These are phyloP conservation scores for Sequoia sempervirens DNA, from an alignment of 75 land plant species.

Conservation along the genomic window DNA sequence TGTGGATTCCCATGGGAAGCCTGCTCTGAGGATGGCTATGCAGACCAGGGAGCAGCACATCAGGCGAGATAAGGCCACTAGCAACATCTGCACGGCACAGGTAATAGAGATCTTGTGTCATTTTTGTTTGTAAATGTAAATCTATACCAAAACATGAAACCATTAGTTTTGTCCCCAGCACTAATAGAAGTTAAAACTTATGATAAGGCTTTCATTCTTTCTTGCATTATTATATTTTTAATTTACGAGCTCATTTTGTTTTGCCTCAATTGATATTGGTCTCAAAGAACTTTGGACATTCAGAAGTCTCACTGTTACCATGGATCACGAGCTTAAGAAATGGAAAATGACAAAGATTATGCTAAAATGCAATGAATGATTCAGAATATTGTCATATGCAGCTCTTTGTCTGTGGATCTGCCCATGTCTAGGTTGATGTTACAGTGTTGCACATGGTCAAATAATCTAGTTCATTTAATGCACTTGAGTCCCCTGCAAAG, in stretches of 20 bases:
- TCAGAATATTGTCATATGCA: neutral
- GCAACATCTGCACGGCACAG: slow-evolving; percentile 99
- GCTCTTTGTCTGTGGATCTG: neutral
- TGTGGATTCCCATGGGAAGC: slow-evolving; percentile 89
- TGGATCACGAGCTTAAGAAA: neutral
- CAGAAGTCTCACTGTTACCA: neutral
- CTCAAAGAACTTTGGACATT: neutral
- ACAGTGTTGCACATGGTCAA: neutral
- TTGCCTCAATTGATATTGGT: neutral
- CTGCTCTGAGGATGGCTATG: slow-evolving; percentile 96
- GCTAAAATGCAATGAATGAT: neutral
- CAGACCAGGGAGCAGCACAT: slow-evolving; percentile 97
- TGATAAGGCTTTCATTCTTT: too few species aligned
- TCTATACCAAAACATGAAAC: neutral
- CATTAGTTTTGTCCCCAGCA: neutral
- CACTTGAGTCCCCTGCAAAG: neutral
- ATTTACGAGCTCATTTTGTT: neutral
- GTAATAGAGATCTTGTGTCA: slow-evolving; percentile 19
- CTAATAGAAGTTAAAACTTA: too few species aligned
- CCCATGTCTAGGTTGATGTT: neutral
- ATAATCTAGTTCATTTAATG: neutral
- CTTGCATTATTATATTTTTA: neutral
- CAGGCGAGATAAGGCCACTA: slow-evolving; percentile 95
- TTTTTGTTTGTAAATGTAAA: neutral
- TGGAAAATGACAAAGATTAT: neutral